Evolutionary conservation across 345 rosid species (phyloP), one percentile per base, ranked within the genome.

Genomic region (Eucalyptus marginata): DNA sequence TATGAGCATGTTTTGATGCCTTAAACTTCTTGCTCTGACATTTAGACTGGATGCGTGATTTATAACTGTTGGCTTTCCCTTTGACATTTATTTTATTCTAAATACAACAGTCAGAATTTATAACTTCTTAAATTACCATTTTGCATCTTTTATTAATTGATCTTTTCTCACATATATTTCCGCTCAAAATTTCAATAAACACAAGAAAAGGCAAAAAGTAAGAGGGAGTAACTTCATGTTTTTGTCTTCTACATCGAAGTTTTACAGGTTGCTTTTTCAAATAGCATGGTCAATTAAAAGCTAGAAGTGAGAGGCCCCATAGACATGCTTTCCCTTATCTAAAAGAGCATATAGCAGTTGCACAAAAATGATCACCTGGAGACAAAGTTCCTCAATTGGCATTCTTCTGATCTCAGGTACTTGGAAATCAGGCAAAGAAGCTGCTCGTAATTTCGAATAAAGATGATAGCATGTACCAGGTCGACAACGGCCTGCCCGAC

Each of bases 381-480:
- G 93, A 93, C 99, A 98, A 47, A 98, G 96, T 90, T 98, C 99
- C 86, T 98, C 99, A 71, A 98, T 93, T 10, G 99, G 98, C 93
- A 94, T 95, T 94, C 99, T 94, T 94, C 92, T 97, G 59, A 98
- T 95, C 94, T 98, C 99, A 90, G 99, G 99, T 91, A 94, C 94
- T 90, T 94, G 97, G 89, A 94, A 98, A 54, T 97, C 98, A 8
- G 94, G 98, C 91, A 97, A 88, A 89, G 99, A 94, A 86, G 96
- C 93, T 87, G 97, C 99, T 91, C 96, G 93, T 80, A 93, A 93
- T 89, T 94, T 95, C 13, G 99, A 95, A 91, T 91, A 98, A 87
- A 98, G 94, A 94, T 96, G 99, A 91, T 98, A 97, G 88, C 99
- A 97, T 62, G 94, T 93, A 71, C 99, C 99, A 86, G 99, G 97